Base-by-base conservation (phyloP, 2,329 filamentous ascomycete genomes). In the Ceratocystis ficicola region DNA sequence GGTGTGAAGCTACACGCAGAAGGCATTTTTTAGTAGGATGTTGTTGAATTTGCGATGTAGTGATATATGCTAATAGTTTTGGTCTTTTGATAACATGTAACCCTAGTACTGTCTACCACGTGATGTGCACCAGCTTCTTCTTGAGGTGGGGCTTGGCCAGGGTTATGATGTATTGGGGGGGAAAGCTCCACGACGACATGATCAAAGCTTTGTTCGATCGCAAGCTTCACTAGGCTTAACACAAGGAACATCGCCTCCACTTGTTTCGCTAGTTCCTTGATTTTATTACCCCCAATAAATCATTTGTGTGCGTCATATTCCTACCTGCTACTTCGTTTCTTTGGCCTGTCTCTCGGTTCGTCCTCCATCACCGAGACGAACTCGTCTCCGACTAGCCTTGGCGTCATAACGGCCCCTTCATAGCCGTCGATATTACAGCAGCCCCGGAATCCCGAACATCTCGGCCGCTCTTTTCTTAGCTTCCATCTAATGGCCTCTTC, bases 401-500 rank as follows among this genome's bases (percentile, higher is more conserved):
- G 12, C 12, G 36, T 4, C 15, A 41, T 41, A 41, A 41, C 36
- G 36, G 36, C 10, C 36, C 36, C 15, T 41, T 41, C 36, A 41
- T 41, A 41, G 10, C 36, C 36, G 36, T 41, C 36, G 10, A 41
- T 41, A 41, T 12, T 41, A 41, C 10, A 41, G 36, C 36, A 41
- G 36, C 10, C 10, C 36, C 12, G 12, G 10, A 41, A 41, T 52
- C 48, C 48, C 22, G 12, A 20, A 20, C 8, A 52, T 25, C 15
- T 8, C 48, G 7, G 1, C 2, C 5, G 22, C n/a, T 25, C 20
- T 15, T 55, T 30, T 20, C 50, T 25, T 3, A 20, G 12, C 20
- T 25, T 4, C 50, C 5, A 57, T 44, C 28, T 36, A 25, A 66
- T 66, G 65, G 36, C 65, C 15, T 63, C 65, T 28, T 41, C 64